Evolutionary conservation across 306 rosid genomes (phyloP), one percentile per base, ranked within the genome.

Genomic region (Pterocarpus santalinus): DNA sequence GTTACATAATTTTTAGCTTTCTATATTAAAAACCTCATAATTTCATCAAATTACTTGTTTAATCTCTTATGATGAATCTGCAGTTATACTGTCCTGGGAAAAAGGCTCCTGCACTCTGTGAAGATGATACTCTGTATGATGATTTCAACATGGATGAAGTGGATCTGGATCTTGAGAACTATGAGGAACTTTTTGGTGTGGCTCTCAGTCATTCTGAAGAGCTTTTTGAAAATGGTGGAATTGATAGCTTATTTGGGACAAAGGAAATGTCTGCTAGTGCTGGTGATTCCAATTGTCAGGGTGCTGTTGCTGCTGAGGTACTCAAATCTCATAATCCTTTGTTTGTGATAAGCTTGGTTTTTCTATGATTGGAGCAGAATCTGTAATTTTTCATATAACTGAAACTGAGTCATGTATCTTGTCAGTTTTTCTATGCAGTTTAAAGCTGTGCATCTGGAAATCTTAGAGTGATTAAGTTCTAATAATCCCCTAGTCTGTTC

Each of bases 201-300:
- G 82, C 95, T 70, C 89, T 92, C 52, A 92, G 83, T 84, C 91
- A 88, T 80, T 89, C 97, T 13, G 98, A 95, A 82, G 98, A 90
- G 80, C 92, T 94, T 79, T 86, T 94, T 55, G 95, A 90, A 90
- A 92, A 96, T 69, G 99, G 98, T 67, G 95, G 99, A 61, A 88
- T 96, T 65, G 92, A 87, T 83, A 94, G 99, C 90, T 91, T 96
- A 90, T 96, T 94, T 80, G 91, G 89, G 82, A 72, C 79, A 15
- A 90, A 81, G 65, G 85, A 86, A 17, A 36, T 94, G 81, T 84
- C 91, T 84, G 91, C 89, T 53, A 89, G 88, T 41, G 92, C 90
- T 56, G 92, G 86, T 39, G 91, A 90, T 80, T 91, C 92, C 71
- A 82, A 86, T 68, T 84, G 90, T 85, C 94, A 82, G 81, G 97